Evolutionary conservation across 768 basidiomycete species (phyloP).

Genomic region (Lactifluus volemus): DNA sequence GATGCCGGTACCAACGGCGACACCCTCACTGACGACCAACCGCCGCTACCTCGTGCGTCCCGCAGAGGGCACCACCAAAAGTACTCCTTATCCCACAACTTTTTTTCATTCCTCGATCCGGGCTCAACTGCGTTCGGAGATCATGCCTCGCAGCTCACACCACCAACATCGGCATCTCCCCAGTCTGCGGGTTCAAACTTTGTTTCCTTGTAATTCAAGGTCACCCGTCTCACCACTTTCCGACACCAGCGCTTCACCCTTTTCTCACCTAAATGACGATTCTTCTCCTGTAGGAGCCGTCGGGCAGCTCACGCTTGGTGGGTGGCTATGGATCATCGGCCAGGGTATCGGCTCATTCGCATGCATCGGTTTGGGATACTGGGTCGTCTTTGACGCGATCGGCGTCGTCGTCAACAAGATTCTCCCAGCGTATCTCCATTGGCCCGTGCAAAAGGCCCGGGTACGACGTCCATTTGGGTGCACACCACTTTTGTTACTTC

Average conservation of each 20-base stretch:
- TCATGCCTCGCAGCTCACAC: conserved; percentile 47
- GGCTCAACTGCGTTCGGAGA: conserved; percentile 32
- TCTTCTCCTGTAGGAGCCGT: conserved; percentile 18
- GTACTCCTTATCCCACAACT: conserved; percentile 96
- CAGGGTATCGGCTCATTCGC: conserved; percentile 86
- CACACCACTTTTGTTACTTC: conserved; percentile 21
- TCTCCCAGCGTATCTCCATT: conserved; percentile 37
- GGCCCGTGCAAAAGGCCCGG: conserved; percentile 24
- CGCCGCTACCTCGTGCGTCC: conserved; percentile 27
- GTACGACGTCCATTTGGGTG: conserved; percentile 52
- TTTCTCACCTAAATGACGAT: conserved; percentile 8
- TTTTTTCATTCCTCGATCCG: conserved; percentile 93
- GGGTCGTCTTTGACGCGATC: conserved; percentile 91
- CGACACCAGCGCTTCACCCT: conserved; percentile 1
- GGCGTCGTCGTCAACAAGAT: conserved; percentile 55
- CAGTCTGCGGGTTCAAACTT: conserved; percentile 3
- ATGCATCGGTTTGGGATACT: conserved; percentile 89
- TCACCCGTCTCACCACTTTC: conserved; percentile 2
- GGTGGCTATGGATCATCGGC: conserved; percentile 79
- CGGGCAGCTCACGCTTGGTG: conserved; percentile 55
- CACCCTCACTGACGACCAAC: conserved; percentile 16
- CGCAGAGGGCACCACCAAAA: conserved; percentile 83
- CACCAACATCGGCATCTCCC: conserved; percentile 50
- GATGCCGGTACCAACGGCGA: conserved; percentile 23
- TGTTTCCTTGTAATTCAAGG: neutral